Percentiles rank a stretch among this genome's conserved stretches.
These are phyloP conservation scores for Lecanicillium sp. DNA, from an alignment of 2,329 filamentous ascomycete species.

Conservation along the genomic window DNA sequence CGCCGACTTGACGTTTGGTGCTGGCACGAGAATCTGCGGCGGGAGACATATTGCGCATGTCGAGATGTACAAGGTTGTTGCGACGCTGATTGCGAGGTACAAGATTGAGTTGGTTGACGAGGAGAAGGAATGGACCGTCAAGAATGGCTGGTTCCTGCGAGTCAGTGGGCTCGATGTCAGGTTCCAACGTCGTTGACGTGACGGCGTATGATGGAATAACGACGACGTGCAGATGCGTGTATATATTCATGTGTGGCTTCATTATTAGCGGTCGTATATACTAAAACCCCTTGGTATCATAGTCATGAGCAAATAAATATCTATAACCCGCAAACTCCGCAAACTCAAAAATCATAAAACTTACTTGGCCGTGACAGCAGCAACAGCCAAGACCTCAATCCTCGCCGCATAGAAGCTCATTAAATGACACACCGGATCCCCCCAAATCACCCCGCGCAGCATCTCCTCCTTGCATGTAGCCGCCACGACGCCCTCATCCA, in stretches of 20 bases:
- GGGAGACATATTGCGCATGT: slow-evolving; percentile 24
- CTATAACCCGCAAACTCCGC: not conserved
- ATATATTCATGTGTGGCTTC: too few relatives aligned
- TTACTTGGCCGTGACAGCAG: slow-evolving; percentile 30
- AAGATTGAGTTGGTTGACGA: slow-evolving; percentile 25
- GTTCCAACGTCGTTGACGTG: too few relatives aligned
- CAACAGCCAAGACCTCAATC: slow-evolving; percentile 63
- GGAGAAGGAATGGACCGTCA: slow-evolving; percentile 12
- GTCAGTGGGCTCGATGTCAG: slow-evolving; percentile 9
- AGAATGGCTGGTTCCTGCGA: slow-evolving; percentile 13
- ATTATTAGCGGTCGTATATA: too few relatives aligned
- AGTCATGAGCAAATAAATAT: too few relatives aligned
- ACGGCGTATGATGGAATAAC: too few relatives aligned
- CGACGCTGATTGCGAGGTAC: slow-evolving; percentile 38
- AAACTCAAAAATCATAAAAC: not conserved
- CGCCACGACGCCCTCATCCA: slow-evolving; percentile 58
- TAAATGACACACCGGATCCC: slow-evolving; percentile 70
- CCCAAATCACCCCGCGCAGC: slow-evolving; percentile 66
- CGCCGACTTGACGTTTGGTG: slow-evolving; percentile 25
- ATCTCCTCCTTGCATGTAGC: slow-evolving; percentile 61
- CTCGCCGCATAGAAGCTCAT: slow-evolving; percentile 71
- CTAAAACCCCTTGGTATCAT: too few relatives aligned
- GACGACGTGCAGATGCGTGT: too few relatives aligned
- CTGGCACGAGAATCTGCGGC: slow-evolving; percentile 24
- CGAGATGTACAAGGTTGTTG: slow-evolving; percentile 26